Conservation (phyloP, 306 rosid species). For the Pterocarpus santalinus region DNA sequence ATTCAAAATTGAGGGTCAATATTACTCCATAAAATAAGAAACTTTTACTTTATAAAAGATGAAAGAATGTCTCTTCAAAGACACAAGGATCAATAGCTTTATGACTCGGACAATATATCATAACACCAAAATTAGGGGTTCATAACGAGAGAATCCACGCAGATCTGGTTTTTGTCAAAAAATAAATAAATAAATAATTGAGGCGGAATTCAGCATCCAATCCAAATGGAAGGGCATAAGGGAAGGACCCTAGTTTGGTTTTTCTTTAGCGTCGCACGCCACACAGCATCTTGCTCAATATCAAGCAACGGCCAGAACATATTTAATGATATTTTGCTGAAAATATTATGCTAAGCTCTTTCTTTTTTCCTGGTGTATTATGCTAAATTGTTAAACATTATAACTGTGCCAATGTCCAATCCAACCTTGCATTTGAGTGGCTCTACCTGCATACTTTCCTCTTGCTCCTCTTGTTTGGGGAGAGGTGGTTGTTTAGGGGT, state of each 20-base stretch:
- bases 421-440: background rate
- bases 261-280: background rate
- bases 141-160: too few relatives aligned
- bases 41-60: too few relatives aligned
- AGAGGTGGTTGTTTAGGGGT: background rate
- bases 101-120: too few relatives aligned
- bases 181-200: background rate
- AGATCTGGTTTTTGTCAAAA: background rate
- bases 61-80: background rate
- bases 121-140: too few relatives aligned
- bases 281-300: background rate
- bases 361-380: too few relatives aligned
- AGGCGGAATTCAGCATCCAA: background rate
- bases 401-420: background rate
- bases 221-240: background rate
- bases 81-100: background rate
- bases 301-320: background rate
- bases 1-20: too few relatives aligned
- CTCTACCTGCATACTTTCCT: background rate
- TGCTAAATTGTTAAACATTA: background rate
- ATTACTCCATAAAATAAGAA: too few relatives aligned
- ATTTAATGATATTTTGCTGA: background rate
- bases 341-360: background rate
- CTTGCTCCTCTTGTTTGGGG: background rate
- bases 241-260: background rate